Base-by-base conservation (phyloP, 345 rosid genomes). In the Eutrema japonicum region DNA sequence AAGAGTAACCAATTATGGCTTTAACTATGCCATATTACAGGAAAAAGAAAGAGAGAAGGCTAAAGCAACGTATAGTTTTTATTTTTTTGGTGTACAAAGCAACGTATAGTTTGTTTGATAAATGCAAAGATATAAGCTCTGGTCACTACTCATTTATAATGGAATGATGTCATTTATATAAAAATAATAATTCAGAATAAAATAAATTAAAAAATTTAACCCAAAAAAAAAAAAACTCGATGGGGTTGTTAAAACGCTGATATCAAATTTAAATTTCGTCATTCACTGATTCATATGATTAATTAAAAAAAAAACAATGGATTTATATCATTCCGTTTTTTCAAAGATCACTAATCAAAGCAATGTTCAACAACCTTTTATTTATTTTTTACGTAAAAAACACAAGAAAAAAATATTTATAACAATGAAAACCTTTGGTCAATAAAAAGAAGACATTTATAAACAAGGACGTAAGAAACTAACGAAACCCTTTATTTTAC, bases 271-370 rank as follows among this genome's bases (percentile, higher is more conserved):
- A 1, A 3, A 41, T 0, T 41, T 41, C 5, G 13, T 1, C 13
- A 5, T 32, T 32, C 35, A 32, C 5, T 4, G 4, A 10, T 3
- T 41, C 45, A 10, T 41, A 41, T 41, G 7, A 43, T 43, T 43
- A 35, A 35, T 9, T 40, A 40, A 3, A 10, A 10, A 10, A 40
- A 10, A 40, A 40, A 8, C 41, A 40, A 10, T 3, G 43, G 12
- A 40, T 3, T 46, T 10, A 10, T 47, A 14, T 16, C 27, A 7
- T 12, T 30, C 37, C 16, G 9, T 11, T 32, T 13, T 30, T 32
- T 54, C 40, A 54, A 54, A 54, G 27, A 55, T 8, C 61, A 35
- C 7, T 55, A 33, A 35, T n/a, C 6, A 12, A 55, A 33, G 60
- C 6, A 54, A 52, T 32, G 26, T 12, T 55, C 30, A 36, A 36